A percentile compares a stretch with the other conserved stretches of the same genome.
phyloP scores from a whole-genome alignment of 805 yeast genomes.

The Saccharomycopsis sp. region DNA sequence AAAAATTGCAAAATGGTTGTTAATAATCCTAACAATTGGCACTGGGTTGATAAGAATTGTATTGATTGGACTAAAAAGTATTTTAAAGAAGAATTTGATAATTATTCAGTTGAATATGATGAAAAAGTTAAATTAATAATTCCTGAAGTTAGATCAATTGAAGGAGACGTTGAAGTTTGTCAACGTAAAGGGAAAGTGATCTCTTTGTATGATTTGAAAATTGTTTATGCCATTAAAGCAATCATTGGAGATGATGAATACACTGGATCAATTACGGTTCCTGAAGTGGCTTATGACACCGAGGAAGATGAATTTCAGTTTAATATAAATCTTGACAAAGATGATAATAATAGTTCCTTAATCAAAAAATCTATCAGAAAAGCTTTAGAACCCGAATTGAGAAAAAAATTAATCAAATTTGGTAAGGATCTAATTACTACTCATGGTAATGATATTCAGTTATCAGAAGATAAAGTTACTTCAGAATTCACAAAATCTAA shows the following conservation, averaged over 20 bases:
- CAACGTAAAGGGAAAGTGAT: constrained; percentile 97
- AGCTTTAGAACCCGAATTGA: constrained; percentile 58
- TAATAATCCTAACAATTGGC: constrained; percentile 98
- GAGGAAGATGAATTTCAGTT: constrained; percentile 81
- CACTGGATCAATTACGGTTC: constrained; percentile 68
- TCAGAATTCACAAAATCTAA: constrained; percentile 45
- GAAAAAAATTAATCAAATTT: constrained; percentile 49
- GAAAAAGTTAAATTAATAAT: constrained; percentile 28
- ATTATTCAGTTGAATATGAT: constrained; percentile 26
- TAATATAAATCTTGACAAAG: constrained; percentile 55
- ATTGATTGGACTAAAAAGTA: constrained; percentile 81
- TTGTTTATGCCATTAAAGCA: constrained; percentile 53
- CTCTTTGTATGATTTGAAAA: constrained; percentile 72
- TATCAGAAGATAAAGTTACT: constrained; percentile 53
- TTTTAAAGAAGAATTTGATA: constrained; percentile 51
- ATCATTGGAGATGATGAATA: constrained; percentile 21
- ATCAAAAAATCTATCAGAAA: constrained; percentile 43
- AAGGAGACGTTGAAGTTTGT: constrained; percentile 95
- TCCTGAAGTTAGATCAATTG: constrained; percentile 45
- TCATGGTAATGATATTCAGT: constrained; percentile 84
- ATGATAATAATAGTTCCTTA: constrained; percentile 28
- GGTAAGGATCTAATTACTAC: constrained; percentile 66
- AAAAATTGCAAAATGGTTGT: constrained; percentile 93
- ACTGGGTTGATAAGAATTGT: constrained; percentile 98
- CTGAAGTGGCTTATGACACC: constrained; percentile 91